Conservation (phyloP, 345 rosid genomes). For the Euclidium syriacum region DNA sequence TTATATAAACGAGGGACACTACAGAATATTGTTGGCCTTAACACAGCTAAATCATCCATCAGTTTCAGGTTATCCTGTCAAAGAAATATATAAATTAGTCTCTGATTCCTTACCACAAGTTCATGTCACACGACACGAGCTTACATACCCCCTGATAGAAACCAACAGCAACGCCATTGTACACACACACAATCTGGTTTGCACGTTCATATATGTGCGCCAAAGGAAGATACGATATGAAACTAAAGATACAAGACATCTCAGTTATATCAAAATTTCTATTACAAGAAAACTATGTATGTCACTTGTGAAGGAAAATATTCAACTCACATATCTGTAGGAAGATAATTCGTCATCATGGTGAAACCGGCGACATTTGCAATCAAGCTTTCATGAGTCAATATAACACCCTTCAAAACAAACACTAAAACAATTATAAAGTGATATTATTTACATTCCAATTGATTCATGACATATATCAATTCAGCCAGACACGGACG, state of each 20-base stretch:
- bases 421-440: background rate
- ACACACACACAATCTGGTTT: conserved; percentile 56
- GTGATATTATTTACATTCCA: conserved; percentile 2
- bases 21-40: conserved; percentile 79
- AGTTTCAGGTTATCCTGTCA: conserved; percentile 79
- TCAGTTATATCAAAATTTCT: background rate
- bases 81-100: background rate
- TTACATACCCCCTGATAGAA: conserved; percentile 86
- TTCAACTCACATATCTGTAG: conserved; percentile 76
- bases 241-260: conserved; percentile 40
- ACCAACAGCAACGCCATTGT: conserved; percentile 69
- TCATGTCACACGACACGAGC: conserved; percentile 11
- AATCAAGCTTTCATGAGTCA: conserved; percentile 83
- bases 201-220: conserved; percentile 89
- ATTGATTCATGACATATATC: background rate
- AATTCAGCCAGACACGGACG: conserved; percentile 4
- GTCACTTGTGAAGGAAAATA: background rate
- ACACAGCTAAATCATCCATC: conserved; percentile 76
- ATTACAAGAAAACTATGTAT: background rate
- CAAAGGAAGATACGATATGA: conserved; percentile 87
- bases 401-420: conserved; percentile 60
- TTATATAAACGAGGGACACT: conserved; percentile 94
- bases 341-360: conserved; percentile 28
- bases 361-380: conserved; percentile 70
- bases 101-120: background rate